These are phyloP conservation scores for Zygoascus bituminiphila DNA, from an alignment of 805 yeast species.

Conservation along the genomic window DNA sequence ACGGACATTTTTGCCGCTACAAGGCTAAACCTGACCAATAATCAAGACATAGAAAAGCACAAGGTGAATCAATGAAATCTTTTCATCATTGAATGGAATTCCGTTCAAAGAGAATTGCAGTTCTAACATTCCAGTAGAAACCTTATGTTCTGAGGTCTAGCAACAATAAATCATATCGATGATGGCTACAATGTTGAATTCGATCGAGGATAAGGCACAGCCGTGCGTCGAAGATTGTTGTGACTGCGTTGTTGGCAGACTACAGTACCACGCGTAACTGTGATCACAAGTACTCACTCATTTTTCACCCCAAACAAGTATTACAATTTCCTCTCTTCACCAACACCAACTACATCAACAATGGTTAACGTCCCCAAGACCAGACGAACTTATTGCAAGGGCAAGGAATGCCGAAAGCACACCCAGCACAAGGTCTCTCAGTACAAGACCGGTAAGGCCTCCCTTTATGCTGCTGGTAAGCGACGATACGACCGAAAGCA, in stretches of 20 bases:
- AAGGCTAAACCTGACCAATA: no score
- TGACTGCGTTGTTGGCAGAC: not conserved
- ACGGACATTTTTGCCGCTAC: no score
- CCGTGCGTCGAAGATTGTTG: not conserved
- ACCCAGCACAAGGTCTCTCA: constrained; percentile 99
- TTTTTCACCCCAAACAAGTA: not conserved
- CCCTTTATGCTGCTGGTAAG: constrained; percentile 99
- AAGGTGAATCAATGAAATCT: no score
- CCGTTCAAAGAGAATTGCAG: no score
- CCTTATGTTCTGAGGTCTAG: no score
- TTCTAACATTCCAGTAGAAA: no score
- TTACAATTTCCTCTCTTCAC: not conserved
- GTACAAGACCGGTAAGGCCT: constrained; percentile 99
- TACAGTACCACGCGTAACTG: not conserved
- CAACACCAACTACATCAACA: constrained; percentile 2
- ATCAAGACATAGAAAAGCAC: no score
- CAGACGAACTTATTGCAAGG: constrained; percentile 99
- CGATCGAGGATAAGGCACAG: no score
- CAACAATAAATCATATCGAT: no score
- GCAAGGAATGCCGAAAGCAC: constrained; percentile 98
- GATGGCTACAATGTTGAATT: no score
- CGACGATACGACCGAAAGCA: constrained; percentile 99
- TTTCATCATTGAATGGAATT: no score
- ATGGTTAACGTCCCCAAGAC: constrained; percentile 99
- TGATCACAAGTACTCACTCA: not conserved